Conservation (phyloP, 148 eudicot species). For the Salicornia ramosissima region DNA sequence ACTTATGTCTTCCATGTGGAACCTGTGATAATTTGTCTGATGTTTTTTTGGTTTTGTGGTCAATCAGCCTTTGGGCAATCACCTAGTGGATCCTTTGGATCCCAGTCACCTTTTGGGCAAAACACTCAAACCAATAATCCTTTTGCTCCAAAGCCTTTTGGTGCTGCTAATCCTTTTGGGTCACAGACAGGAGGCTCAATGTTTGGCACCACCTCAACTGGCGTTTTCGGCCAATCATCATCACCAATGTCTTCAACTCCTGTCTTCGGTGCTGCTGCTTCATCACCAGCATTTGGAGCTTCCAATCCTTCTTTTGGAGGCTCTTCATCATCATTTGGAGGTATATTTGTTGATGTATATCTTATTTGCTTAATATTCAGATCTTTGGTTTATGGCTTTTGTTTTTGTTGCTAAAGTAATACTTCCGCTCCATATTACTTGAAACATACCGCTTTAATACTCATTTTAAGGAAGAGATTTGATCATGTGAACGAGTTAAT, state of each 20-base stretch:
- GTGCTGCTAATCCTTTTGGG: slow-evolving; percentile 70
- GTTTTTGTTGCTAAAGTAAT: not conserved
- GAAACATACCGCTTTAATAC: not conserved
- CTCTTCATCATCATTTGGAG: slow-evolving; percentile 66
- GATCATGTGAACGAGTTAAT: too few relatives aligned
- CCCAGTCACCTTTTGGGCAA: slow-evolving; percentile 86
- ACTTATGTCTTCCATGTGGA: not conserved
- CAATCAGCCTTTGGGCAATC: slow-evolving; percentile 92
- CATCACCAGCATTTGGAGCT: slow-evolving; percentile 73
- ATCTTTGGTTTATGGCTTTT: not conserved
- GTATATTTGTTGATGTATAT: slow-evolving; percentile 33
- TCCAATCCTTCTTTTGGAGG: slow-evolving; percentile 66
- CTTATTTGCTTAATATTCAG: not conserved
- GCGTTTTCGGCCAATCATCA: slow-evolving; percentile 84
- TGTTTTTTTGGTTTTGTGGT: slow-evolving; percentile 1
- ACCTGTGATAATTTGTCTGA: not conserved
- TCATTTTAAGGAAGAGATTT: too few relatives aligned
- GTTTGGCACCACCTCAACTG: slow-evolving; percentile 87
- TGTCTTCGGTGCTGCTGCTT: slow-evolving; percentile 71
- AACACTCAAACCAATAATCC: slow-evolving; percentile 67
- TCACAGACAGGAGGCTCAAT: slow-evolving; percentile 75
- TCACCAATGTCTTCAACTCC: slow-evolving; percentile 69
- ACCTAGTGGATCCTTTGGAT: slow-evolving; percentile 66
- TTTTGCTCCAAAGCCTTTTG: slow-evolving; percentile 84
- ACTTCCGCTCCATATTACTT: not conserved